phyloP scores from a whole-genome alignment of 306 rosid species.

The Fagus crenata region DNA sequence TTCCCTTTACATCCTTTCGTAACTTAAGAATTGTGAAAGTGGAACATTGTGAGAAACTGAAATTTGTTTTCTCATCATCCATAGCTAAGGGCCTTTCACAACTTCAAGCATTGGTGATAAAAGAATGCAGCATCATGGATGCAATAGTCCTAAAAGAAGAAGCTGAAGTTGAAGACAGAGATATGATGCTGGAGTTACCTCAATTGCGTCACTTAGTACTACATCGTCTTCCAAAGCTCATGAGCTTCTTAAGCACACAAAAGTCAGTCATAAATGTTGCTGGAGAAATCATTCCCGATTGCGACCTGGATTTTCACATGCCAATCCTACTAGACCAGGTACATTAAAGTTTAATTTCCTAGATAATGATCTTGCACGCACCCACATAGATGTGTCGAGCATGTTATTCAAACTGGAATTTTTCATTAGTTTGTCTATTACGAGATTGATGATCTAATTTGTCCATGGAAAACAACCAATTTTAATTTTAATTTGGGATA shows the following conservation, averaged over 20 bases:
- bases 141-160: not conserved
- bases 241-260: not conserved
- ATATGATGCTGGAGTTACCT: not conserved
- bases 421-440: too few species aligned
- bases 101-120: conserved; percentile 18
- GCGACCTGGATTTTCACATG: too few species aligned
- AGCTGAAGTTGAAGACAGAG: not conserved
- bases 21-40: not conserved
- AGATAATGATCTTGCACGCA: too few species aligned
- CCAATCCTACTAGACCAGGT: too few species aligned
- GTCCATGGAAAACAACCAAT: too few species aligned
- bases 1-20: not conserved
- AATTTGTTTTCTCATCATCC: conserved; percentile 1
- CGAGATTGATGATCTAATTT: too few species aligned
- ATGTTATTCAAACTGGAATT: too few species aligned
- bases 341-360: too few species aligned
- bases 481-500: too few species aligned
- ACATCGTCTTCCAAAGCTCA: not conserved
- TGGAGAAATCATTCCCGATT: too few species aligned
- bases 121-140: conserved; percentile 3
- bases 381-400: not conserved
- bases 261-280: too few species aligned
- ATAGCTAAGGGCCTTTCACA: not conserved
- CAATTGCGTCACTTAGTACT: conserved; percentile 4
- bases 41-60: not conserved